phyloP scores from a whole-genome alignment of 352 stramenopile genomes.

The Saprolegnia diclina region DNA sequence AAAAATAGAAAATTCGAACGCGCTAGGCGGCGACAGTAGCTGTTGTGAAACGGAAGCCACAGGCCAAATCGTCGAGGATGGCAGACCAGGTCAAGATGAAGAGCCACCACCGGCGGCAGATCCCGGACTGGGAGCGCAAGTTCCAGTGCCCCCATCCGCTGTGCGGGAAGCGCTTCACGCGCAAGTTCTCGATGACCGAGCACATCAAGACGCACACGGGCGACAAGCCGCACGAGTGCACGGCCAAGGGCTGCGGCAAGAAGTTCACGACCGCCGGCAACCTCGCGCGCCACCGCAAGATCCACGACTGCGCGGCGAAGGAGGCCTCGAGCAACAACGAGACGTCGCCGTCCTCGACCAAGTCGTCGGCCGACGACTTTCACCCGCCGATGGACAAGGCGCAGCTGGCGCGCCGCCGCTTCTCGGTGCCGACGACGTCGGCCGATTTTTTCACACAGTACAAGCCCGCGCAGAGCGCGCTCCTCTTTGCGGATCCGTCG shows the following conservation, averaged over 20 bases:
- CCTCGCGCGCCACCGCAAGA: conserved; percentile 53
- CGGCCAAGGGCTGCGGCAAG: conserved; percentile 49
- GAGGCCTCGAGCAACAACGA: background rate
- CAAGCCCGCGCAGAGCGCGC: conserved; percentile 4
- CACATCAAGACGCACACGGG: conserved; percentile 78
- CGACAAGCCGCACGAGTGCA: conserved; percentile 59
- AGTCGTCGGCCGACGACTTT: conserved; percentile 12
- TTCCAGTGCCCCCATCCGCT: conserved; percentile 30
- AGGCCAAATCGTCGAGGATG: too few species aligned
- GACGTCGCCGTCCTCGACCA: conserved; percentile 10
- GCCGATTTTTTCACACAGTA: conserved; percentile 18
- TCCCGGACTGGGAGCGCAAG: conserved; percentile 26
- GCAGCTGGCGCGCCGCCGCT: background rate
- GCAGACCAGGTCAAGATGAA: background rate
- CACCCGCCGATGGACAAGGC: background rate
- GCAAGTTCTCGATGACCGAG: conserved; percentile 53
- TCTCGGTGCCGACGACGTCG: conserved; percentile 7
- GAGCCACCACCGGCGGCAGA: conserved; percentile 16
- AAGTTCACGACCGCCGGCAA: conserved; percentile 72
- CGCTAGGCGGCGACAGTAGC: conserved; percentile 2
- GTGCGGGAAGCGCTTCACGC: conserved; percentile 28
- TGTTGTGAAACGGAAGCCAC: conserved; percentile 21
- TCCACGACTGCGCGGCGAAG: conserved; percentile 33
- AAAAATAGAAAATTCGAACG: conserved; percentile 9
- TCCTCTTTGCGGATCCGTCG: conserved; percentile 1